Percentiles rank a stretch among this genome's conserved stretches.
Conservation (phyloP, 1,284 basidiomycete genomes). For the Amylostereum areolatum region DNA sequence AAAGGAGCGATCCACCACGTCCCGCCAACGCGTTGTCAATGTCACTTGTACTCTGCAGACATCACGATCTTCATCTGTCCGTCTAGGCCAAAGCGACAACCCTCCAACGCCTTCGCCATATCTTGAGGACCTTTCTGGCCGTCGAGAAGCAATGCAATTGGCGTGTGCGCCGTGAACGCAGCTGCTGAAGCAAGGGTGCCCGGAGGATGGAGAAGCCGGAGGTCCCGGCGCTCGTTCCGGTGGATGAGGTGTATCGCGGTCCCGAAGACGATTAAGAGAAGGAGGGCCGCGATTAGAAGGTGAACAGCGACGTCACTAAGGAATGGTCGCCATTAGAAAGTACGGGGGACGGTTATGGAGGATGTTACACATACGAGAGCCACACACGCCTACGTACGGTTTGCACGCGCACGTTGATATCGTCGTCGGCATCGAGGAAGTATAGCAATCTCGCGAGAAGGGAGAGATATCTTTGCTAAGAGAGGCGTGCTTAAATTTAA, state of each 20-base stretch:
- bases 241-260: conserved; percentile 40
- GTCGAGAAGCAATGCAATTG: conserved; percentile 35
- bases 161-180: conserved; percentile 43
- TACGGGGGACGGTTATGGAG: neutral
- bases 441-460: conserved; percentile 45
- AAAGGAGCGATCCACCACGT: no score
- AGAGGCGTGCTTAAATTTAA: no score
- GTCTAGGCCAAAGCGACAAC: conserved; percentile 44
- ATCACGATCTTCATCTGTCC: conserved; percentile 42
- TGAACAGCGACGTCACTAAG: conserved; percentile 38
- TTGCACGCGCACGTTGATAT: conserved; percentile 33
- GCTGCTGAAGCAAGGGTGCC: conserved; percentile 51
- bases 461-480: conserved; percentile 40
- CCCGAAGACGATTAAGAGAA: conserved; percentile 36
- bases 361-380: conserved; percentile 30
- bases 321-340: neutral
- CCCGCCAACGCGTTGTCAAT: no score
- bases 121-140: conserved; percentile 20
- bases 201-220: conserved; percentile 38
- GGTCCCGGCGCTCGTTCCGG: conserved; percentile 31
- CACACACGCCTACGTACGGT: conserved; percentile 39
- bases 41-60: conserved; percentile 5
- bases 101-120: conserved; percentile 31
- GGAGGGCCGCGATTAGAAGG: conserved; percentile 33
- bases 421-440: conserved; percentile 31